Evolutionary conservation across 2,329 filamentous ascomycete genomes (phyloP).

Genomic region (Nemania diffusa): DNA sequence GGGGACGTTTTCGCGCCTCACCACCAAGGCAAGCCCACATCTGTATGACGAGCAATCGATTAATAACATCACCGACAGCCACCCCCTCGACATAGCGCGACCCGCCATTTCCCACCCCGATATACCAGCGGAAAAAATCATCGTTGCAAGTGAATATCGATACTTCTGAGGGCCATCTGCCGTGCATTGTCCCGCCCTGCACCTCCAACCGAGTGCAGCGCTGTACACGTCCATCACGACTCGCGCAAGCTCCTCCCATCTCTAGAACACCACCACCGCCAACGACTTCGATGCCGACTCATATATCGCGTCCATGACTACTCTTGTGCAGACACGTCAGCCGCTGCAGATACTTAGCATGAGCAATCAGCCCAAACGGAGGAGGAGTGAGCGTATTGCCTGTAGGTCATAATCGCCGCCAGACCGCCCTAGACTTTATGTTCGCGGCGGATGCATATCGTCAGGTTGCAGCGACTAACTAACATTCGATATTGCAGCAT

Average conservation of each 20-base stretch:
- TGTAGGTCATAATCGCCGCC: conserved; percentile 57
- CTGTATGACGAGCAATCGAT: conserved; percentile 31
- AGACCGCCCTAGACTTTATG: neutral
- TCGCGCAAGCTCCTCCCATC: conserved; percentile 29
- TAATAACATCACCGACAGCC: conserved; percentile 22
- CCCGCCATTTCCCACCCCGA: conserved; percentile 3
- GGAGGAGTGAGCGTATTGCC: conserved; percentile 72
- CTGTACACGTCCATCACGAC: conserved; percentile 29
- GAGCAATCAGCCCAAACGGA: conserved; percentile 70
- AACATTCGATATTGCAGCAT: conserved; percentile 51
- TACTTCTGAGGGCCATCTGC: conserved; percentile 4
- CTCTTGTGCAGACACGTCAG: conserved; percentile 71
- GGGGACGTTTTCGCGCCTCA: conserved; percentile 46
- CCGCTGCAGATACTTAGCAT: conserved; percentile 76
- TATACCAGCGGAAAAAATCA: neutral
- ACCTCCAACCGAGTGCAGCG: conserved; percentile 11
- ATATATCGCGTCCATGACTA: conserved; percentile 73
- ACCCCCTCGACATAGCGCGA: conserved; percentile 7
- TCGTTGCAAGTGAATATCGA: conserved; percentile 29
- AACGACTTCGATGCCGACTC: conserved; percentile 42
- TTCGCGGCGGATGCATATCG: conserved; percentile 15
- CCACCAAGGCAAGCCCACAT: conserved; percentile 37
- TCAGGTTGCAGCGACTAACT: conserved; percentile 31
- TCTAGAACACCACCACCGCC: conserved; percentile 11
- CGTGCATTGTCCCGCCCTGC: conserved; percentile 25